Evolutionary conservation across 2,329 filamentous ascomycete genomes (phyloP), one percentile per base, ranked within the genome.

Genomic region (Pochonia chlamydosporia): DNA sequence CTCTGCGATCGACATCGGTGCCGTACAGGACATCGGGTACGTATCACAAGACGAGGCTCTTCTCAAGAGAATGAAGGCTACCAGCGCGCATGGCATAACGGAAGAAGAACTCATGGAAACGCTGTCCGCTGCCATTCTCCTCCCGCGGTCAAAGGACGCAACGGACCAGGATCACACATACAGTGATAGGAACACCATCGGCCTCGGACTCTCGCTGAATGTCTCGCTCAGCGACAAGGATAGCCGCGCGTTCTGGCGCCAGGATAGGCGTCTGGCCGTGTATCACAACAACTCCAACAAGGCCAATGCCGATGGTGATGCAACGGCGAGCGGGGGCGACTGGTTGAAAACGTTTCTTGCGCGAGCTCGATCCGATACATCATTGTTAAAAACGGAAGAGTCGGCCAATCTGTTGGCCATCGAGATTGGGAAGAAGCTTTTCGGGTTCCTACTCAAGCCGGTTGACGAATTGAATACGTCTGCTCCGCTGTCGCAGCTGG

Each of bases 181-280:
- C 20, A 20, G 10, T 1, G 5, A 28, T 26, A 11, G 1, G 9
- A 51, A 44, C 53, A 49, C 47, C 37, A 49, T 49, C 35, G 49
- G 49, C 8, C 23, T 53, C 4, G 54, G 58, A 9, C 50, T 59
- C 21, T 46, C 43, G 3, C 52, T 54, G 0, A 47, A 47, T 16
- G 44, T 47, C 5, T 46, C 57, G 5, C 26, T 54, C 21, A 42
- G 42, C 31, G 25, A 37, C 40, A 16, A 51, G 5, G 23, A 39
- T 21, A 61, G 49, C 30, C 42, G 50, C 4, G 37, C 49, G 3
- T 42, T 50, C 11, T 58, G 54, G 57, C 48, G 51, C 2, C 51
- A 47, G 23, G 59, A 61, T 14, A 30, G 44, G 2, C 55, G 59
- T 21, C 54, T 60, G 48, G 55, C 49, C 4, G 45, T 50, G 16